Evolutionary conservation across 148 eudicot genomes (phyloP), one percentile per base, ranked within the genome.

Genomic region (Persicaria maculosa): DNA sequence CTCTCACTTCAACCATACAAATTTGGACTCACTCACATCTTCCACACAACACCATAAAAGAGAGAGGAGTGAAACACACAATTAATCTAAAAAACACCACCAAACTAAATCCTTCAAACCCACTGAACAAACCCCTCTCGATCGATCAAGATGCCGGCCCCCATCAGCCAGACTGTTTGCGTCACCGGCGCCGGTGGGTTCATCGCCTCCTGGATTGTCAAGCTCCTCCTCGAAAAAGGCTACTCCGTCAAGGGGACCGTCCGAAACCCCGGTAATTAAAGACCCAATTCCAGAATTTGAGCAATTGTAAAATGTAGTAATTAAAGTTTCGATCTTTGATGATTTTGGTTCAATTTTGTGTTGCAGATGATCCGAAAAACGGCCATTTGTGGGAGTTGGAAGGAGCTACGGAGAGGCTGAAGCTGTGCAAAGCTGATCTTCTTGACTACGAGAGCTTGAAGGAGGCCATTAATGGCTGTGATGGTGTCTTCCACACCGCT

Each of bases 151-250:
- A 65, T 65, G 65, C 75, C 71, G 79, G 77, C 57, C 67, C 14
- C 62, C 62, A 9, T 46, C 70, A 91, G 86, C 48, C 82, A 83
- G 73, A 81, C 84, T 50, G 85, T 91, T 0, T 93, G 98, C 71
- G 97, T 94, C 55, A 94, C 98, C 73, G 98, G 98, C 46, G 98
- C 98, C 71, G 97, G 95, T 4, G 98, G 98, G 0, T 94, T 84
- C 87, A 90, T 94, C 6, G 98, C 93, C 40, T 94, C 98, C 0
- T 94, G 98, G 98, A 73, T 91, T 1, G 98, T 94, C 11, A 94
- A 94, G 77, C 76, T 85, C 4, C 96, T 94, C 71, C 83, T 94
- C 11, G 85, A 90, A 31, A 88, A 77, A 76, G 97, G 97, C n/a
- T 94, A 94, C 65, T 82, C 79, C 4, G 97, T 94, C 46, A 84